Evolutionary conservation across 2,329 filamentous ascomycete species (phyloP).

Genomic region (Penicillium sumatraense): DNA sequence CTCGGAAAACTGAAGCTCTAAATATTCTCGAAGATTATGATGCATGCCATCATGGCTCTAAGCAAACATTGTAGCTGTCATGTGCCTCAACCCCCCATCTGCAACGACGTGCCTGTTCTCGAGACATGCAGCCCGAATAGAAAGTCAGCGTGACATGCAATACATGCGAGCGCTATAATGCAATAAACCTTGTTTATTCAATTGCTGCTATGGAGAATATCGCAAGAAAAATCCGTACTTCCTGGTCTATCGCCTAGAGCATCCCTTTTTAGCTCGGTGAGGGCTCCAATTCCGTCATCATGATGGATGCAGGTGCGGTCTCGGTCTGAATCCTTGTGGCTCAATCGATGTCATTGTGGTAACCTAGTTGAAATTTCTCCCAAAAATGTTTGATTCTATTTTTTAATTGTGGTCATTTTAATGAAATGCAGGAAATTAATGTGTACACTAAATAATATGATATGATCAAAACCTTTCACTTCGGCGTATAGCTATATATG

Average conservation of each 20-base stretch:
- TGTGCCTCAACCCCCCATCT: neutral
- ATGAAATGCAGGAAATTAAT: neutral
- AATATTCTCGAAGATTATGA: neutral
- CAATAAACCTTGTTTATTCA: neutral
- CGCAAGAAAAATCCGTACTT: neutral
- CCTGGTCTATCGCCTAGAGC: neutral
- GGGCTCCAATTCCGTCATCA: neutral
- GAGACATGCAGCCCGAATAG: slow-evolving; percentile 4
- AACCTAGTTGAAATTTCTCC: neutral
- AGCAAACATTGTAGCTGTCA: slow-evolving; percentile 6
- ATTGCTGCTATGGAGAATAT: neutral
- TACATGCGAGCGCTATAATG: neutral
- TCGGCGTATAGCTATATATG: neutral
- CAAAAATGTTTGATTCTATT: neutral
- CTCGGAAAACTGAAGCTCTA: neutral
- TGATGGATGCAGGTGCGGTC: neutral
- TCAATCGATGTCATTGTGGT: neutral
- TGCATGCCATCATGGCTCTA: neutral
- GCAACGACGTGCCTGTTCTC: neutral
- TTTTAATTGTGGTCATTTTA: neutral
- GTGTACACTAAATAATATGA: neutral
- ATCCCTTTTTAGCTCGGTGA: neutral
- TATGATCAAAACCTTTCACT: neutral
- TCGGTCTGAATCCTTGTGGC: neutral
- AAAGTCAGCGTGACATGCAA: slow-evolving; percentile 7